A percentile compares a stretch with the other conserved stretches of the same genome.
Evolutionary conservation across 106 monocot species (phyloP).

Genomic region (Gastrodia elata): DNA sequence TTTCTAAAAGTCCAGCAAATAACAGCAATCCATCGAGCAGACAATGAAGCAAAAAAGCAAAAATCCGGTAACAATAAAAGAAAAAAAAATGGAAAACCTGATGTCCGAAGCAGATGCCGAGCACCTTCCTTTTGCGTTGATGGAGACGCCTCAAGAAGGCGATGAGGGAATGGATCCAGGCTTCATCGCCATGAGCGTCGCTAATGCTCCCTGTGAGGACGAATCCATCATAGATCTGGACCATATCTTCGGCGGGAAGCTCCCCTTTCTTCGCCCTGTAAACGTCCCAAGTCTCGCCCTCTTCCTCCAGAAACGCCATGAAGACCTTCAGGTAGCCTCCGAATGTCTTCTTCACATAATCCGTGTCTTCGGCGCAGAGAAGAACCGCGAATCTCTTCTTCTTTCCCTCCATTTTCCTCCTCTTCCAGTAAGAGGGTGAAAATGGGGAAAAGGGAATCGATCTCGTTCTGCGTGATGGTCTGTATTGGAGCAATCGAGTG

Average conservation of each 20-base stretch:
- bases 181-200: conserved; percentile 76
- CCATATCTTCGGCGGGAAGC: conserved; percentile 35
- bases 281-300: conserved; percentile 57
- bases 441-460: neutral
- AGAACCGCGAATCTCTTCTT: conserved; percentile 57
- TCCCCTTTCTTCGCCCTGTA: conserved; percentile 50
- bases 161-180: conserved; percentile 56
- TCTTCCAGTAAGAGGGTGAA: neutral
- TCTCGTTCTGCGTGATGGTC: neutral
- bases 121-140: conserved; percentile 46
- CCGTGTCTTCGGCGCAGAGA: conserved; percentile 76
- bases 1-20: too few species aligned
- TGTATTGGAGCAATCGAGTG: neutral
- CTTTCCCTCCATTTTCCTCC: conserved; percentile 8
- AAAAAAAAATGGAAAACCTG: conserved; percentile 40
- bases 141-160: conserved; percentile 27
- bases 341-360: conserved; percentile 68
- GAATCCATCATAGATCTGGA: conserved; percentile 51
- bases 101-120: conserved; percentile 92
- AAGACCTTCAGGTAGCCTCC: conserved; percentile 79
- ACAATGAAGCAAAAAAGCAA: neutral
- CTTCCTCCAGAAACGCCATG: conserved; percentile 38
- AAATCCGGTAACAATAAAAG: too few species aligned
- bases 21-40: too few species aligned
- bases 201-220: conserved; percentile 77